A percentile compares a stretch with the other conserved stretches of the same genome.
Evolutionary conservation across 176 grass and related monocot genomes (phyloP).

Genomic region (Hyparrhenia diplandra): DNA sequence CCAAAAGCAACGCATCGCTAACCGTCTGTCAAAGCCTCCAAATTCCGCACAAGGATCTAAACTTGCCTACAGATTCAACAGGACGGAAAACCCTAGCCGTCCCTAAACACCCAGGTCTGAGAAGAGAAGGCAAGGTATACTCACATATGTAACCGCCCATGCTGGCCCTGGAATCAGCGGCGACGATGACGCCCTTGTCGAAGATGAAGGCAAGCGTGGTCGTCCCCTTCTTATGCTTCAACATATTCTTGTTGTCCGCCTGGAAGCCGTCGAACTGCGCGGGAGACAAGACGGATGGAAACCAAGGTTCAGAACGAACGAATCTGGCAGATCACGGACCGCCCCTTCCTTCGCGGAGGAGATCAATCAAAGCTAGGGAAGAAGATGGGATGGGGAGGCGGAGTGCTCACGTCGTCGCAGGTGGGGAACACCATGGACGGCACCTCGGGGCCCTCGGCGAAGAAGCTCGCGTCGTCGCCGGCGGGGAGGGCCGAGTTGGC

Average conservation of each 20-base stretch:
- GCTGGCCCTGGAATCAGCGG: conserved; percentile 91
- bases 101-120: not conserved
- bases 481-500: not conserved
- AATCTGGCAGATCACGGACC: conserved; percentile 5
- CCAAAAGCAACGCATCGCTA: not conserved
- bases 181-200: conserved; percentile 92
- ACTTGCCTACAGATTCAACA: not conserved
- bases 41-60: conserved; percentile 14
- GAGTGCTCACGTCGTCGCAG: conserved; percentile 35
- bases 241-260: conserved; percentile 44
- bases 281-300: not conserved
- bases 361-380: too few relatives aligned
- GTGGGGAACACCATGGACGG: conserved; percentile 39
- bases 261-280: conserved; percentile 77
- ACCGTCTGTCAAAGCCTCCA: not conserved
- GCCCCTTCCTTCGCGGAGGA: not conserved
- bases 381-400: not conserved
- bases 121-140: conserved; percentile 4
- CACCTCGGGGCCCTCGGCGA: conserved; percentile 9
- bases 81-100: conserved; percentile 5
- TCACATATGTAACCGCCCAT: conserved; percentile 99
- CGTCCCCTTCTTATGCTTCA: conserved; percentile 75
- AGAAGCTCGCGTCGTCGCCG: not conserved
- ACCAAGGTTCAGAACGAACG: not conserved
- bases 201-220: conserved; percentile 95